These are phyloP conservation scores for Cinnamomum micranthum DNA, from an alignment of 164 flowering plant genomes.

Conservation along the genomic window DNA sequence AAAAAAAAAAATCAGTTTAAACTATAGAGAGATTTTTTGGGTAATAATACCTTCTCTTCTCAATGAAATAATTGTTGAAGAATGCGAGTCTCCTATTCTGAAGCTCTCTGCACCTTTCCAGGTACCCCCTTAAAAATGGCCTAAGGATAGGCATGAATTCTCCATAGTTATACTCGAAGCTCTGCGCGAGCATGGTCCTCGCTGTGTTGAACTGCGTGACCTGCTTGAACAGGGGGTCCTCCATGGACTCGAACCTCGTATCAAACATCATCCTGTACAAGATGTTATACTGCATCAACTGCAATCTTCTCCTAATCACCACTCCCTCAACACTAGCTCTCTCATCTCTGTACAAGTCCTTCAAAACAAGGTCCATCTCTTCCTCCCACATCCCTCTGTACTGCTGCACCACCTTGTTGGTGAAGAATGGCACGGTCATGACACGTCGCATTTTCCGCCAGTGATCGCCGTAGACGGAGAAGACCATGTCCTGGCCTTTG, in stretches of 20 bases:
- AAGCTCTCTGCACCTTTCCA: constrained; percentile 57
- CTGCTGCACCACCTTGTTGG: constrained; percentile 64
- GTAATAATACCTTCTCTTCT: constrained; percentile 43
- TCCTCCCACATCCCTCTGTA: constrained; percentile 55
- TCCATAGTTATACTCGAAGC: constrained; percentile 72
- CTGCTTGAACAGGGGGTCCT: constrained; percentile 53
- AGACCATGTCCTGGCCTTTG: constrained; percentile 80
- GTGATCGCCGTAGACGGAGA: constrained; percentile 71
- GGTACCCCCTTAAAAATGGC: constrained; percentile 57
- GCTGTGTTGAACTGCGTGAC: constrained; percentile 47
- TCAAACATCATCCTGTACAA: constrained; percentile 76
- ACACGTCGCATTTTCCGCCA: constrained; percentile 78
- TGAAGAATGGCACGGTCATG: constrained; percentile 71
- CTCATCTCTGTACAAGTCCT: constrained; percentile 28
- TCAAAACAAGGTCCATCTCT: constrained; percentile 47
- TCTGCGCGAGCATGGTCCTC: constrained; percentile 70
- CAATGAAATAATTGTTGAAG: constrained; percentile 50
- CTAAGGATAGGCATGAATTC: constrained; percentile 69
- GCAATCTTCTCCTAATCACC: constrained; percentile 52
- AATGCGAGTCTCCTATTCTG: constrained; percentile 45
- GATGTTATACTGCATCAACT: constrained; percentile 65
- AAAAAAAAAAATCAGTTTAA: too few species aligned
- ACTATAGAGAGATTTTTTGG: too few species aligned
- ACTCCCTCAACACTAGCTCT: constrained; percentile 29
- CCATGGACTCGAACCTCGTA: constrained; percentile 40